Evolutionary conservation across 805 yeast genomes (phyloP), one percentile per base, ranked within the genome.

Genomic region (Kodamaea restingae): DNA sequence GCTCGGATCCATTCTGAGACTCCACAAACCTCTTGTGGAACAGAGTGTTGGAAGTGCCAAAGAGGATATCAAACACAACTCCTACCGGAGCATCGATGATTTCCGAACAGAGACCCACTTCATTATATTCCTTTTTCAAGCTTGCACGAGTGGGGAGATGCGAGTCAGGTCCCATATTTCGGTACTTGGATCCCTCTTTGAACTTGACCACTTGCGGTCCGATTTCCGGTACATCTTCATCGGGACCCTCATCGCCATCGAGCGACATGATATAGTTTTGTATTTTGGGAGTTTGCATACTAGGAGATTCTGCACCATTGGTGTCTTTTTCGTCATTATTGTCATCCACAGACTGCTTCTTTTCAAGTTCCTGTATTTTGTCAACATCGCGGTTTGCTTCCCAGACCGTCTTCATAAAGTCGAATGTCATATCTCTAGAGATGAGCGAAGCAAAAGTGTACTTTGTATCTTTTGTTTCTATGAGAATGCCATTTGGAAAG

Each of bases 401-500:
- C 91, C 93, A 84, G 6, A 81, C 75, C 35, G 70, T 74, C 4
- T 76, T 68, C 37, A 85, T 72, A 25, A 76, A 55, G 38, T 64
- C 67, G 48, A 65, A 74, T 0, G 77, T 63, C 1, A 66, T 41
- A 56, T 83, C 90, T 48, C 90, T 67, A 3, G 79, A 65, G 18
- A 80, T 63, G 44, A 83, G 76, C 1, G 84, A 74, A 0, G 87
- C 87, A 65, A 83, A 83, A 0, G 71, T 69, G 52, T 75, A 78
- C 48, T 73, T 76, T 18, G 73, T 76, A 50, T 81, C 84, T 35
- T 80, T 59, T 1, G 88, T 82, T 40, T 76, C 71, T 15, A 83
- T 71, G 32, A 73, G 70, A 45, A 83, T 73, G 1, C 84, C 87
- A 52, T 82, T 83, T 4, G 88, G 88, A 44, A 83, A 80, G 11